Evolutionary conservation across 306 rosid species (phyloP).

Genomic region (Prunus campanulata): DNA sequence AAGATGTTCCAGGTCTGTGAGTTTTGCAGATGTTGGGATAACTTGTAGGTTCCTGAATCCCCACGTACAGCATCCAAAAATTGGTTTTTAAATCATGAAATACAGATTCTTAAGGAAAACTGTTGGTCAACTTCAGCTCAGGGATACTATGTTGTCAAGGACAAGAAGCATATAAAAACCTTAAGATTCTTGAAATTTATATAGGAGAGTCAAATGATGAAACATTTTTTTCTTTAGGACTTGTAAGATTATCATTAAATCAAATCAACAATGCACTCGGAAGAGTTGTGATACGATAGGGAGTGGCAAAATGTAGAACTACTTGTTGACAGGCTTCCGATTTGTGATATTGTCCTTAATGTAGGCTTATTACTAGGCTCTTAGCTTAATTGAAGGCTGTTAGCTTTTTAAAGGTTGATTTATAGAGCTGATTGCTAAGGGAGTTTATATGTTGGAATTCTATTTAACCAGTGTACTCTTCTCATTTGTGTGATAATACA

Average conservation of each 20-base stretch:
- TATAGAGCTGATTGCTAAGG: background rate
- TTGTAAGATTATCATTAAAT: background rate
- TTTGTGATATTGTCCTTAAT: background rate
- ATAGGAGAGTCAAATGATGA: background rate
- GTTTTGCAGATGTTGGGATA: background rate
- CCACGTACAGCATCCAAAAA: background rate
- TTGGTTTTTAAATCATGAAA: background rate
- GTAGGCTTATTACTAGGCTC: background rate
- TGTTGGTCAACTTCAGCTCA: background rate
- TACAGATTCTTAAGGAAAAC: background rate
- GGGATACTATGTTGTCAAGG: background rate
- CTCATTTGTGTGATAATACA: background rate
- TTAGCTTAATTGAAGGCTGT: background rate
- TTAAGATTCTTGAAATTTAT: background rate
- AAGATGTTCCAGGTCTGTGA: conserved; percentile 2
- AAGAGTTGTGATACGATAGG: background rate
- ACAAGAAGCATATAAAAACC: background rate
- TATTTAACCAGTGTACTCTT: background rate
- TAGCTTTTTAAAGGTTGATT: background rate
- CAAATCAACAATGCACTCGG: background rate
- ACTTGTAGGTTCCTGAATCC: background rate
- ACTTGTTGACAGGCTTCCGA: background rate
- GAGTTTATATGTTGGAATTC: background rate
- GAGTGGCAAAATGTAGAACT: background rate
- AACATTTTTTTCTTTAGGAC: background rate